phyloP scores from a whole-genome alignment of 306 rosid genomes.

The Mucuna pruriens region DNA sequence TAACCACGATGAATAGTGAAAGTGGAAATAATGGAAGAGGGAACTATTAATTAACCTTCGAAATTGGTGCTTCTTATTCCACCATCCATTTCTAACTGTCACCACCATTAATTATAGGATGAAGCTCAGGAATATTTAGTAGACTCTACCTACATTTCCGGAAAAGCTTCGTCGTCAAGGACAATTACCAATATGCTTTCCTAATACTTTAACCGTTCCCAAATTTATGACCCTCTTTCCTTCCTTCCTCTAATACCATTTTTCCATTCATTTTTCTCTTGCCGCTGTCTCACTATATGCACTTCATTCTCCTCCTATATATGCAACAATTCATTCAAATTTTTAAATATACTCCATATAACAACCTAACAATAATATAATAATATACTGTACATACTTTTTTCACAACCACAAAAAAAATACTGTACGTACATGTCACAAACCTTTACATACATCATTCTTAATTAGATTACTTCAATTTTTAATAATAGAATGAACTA shows the following conservation, averaged over 20 bases:
- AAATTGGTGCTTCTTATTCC: background rate
- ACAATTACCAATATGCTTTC: background rate
- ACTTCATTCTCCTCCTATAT: too few species aligned
- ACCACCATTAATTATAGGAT: background rate
- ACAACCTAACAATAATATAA: too few species aligned
- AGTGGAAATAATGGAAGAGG: background rate
- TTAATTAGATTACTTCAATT: too few species aligned
- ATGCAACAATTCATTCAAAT: too few species aligned
- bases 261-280: too few species aligned
- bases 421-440: too few species aligned
- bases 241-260: background rate
- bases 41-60: conserved; percentile 11
- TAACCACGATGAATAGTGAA: background rate
- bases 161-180: background rate
- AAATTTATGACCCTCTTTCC: background rate
- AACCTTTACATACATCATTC: background rate
- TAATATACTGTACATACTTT: too few species aligned
- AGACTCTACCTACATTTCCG: background rate
- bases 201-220: background rate
- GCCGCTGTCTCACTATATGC: too few species aligned
- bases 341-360: too few species aligned
- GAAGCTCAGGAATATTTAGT: background rate
- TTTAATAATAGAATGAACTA: too few species aligned
- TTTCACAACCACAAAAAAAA: too few species aligned
- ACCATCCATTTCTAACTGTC: conserved; percentile 59